Percentiles rank a stretch among this genome's conserved stretches.
Evolutionary conservation across 192 early-diverging fungal species (phyloP).

Genomic region (Radiomyces spectabilis): DNA sequence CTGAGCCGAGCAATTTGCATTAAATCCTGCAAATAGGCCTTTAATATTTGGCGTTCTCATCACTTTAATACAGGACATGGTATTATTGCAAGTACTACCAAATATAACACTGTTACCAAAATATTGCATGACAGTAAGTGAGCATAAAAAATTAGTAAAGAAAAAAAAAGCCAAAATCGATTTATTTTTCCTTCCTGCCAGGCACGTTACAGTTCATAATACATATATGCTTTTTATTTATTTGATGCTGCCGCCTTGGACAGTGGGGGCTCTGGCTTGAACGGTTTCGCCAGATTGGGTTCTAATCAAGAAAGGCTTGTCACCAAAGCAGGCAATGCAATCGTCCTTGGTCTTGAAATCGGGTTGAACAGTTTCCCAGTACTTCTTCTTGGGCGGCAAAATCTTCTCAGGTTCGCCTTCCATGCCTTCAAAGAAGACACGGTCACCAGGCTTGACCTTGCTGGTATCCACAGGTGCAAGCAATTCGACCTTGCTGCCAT

Average conservation of each 20-base stretch:
- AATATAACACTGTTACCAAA: too few species aligned
- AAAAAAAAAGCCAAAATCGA: too few species aligned
- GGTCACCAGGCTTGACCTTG: constrained; percentile 81
- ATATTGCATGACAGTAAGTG: too few species aligned
- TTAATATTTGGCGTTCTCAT: too few species aligned
- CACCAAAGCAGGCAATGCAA: constrained; percentile 54
- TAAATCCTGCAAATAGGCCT: too few species aligned
- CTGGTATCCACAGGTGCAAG: constrained; percentile 69
- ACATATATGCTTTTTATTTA: too few species aligned
- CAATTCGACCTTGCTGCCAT: constrained; percentile 86
- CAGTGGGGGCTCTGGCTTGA: constrained; percentile 50
- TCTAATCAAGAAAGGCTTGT: constrained; percentile 27
- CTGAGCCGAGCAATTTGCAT: too few species aligned
- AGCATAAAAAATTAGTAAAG: too few species aligned
- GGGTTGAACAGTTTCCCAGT: constrained; percentile 95
- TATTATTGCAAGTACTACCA: too few species aligned
- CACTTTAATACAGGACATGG: too few species aligned
- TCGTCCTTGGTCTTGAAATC: constrained; percentile 68
- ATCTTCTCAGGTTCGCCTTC: constrained; percentile 83
- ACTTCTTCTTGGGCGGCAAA: constrained; percentile 98
- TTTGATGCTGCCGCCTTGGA: constrained; percentile 66
- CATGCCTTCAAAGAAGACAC: constrained; percentile 85
- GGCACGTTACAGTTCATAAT: too few species aligned
- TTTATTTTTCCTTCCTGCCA: too few species aligned
- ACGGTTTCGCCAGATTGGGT: constrained; percentile 41